A percentile compares a stretch with the other conserved stretches of the same genome.
These are phyloP conservation scores for Eudorina sp. DNA, from an alignment of 139 green algal genomes.

Conservation along the genomic window DNA sequence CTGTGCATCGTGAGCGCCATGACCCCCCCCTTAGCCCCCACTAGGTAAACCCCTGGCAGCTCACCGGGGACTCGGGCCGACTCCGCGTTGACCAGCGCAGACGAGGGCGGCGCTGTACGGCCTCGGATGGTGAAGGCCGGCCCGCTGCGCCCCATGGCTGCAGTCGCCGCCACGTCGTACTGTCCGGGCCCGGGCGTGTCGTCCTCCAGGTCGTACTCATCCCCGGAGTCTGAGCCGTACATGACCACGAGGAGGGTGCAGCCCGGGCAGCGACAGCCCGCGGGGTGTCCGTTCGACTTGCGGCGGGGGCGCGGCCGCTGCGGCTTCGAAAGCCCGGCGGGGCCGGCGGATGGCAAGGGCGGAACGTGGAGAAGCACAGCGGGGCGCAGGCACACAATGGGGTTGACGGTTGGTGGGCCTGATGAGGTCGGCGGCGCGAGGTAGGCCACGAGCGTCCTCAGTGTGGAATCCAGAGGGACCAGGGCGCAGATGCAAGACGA, in stretches of 20 bases:
- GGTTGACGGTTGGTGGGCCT: too few relatives aligned
- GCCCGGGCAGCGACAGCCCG: conserved; percentile 11
- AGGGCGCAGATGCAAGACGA: too few relatives aligned
- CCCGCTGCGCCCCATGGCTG: conserved; percentile 12
- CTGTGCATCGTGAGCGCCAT: not conserved
- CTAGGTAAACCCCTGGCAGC: not conserved
- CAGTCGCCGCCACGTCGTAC: conserved; percentile 15
- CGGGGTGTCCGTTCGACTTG: not conserved
- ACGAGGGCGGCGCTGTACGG: not conserved
- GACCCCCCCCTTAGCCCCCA: not conserved
- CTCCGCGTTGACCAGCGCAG: conserved; percentile 8
- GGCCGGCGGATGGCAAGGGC: too few relatives aligned
- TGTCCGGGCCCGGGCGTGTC: conserved; percentile 30
- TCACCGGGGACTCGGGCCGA: conserved; percentile 25
- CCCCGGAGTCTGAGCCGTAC: not conserved
- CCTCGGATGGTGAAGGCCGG: conserved; percentile 57
- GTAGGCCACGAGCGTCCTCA: too few relatives aligned
- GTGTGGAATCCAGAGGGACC: too few relatives aligned
- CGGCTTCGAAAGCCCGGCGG: too few relatives aligned
- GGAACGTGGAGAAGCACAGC: too few relatives aligned
- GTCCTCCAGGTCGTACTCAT: not conserved
- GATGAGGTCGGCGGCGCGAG: too few relatives aligned
- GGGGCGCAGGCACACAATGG: too few relatives aligned
- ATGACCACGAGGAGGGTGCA: not conserved
- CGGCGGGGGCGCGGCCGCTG: not conserved